A percentile compares a stretch with the other conserved stretches of the same genome.
These are phyloP conservation scores for Microbotryum lychnidis-dioicae DNA, from an alignment of 1,284 basidiomycete species.

Conservation along the genomic window DNA sequence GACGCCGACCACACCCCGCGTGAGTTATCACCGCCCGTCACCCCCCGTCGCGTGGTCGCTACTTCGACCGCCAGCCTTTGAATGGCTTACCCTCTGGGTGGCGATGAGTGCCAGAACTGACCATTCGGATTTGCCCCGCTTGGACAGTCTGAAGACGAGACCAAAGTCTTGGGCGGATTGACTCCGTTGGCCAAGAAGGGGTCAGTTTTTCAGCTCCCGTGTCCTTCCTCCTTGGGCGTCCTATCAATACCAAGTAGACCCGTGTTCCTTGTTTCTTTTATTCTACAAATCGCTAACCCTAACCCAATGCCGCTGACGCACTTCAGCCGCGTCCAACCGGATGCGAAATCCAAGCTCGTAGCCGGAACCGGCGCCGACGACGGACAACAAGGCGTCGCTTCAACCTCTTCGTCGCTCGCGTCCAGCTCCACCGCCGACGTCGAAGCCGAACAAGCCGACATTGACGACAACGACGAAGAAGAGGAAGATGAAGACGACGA, in stretches of 20 bases:
- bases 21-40: neutral
- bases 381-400: neutral
- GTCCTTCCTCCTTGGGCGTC: neutral
- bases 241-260: neutral
- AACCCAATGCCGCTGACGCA: neutral
- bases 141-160: constrained; percentile 23
- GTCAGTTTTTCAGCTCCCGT: constrained; percentile 2
- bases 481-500: neutral
- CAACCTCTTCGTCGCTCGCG: neutral
- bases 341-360: neutral
- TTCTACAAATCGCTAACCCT: neutral
- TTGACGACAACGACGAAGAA: constrained; percentile 1
- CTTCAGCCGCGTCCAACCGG: constrained; percentile 8
- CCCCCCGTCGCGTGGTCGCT: neutral
- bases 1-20: neutral
- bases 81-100: no score
- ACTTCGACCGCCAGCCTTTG: neutral
- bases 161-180: constrained; percentile 3
- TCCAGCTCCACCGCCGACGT: neutral
- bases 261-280: neutral
- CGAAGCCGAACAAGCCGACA: neutral
- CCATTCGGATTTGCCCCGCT: neutral
- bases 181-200: constrained; percentile 30
- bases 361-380: neutral
- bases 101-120: neutral